phyloP scores from a whole-genome alignment of 2,329 filamentous ascomycete genomes.

The Xylaria sp. region DNA sequence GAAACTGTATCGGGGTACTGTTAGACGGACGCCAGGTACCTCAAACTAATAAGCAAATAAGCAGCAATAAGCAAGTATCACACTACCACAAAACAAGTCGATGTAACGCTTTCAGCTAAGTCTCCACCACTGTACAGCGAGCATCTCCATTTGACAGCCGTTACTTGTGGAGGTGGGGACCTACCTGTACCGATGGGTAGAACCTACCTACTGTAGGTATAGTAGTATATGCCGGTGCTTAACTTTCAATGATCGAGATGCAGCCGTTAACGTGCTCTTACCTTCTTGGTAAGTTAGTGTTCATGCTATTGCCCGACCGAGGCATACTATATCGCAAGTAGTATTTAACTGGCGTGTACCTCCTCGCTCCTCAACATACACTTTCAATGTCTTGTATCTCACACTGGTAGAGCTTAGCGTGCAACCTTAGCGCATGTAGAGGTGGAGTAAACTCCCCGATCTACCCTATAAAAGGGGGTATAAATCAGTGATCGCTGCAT shows the following conservation, averaged over 20 bases:
- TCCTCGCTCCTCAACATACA: too few relatives aligned
- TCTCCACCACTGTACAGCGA: not conserved
- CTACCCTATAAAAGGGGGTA: conserved; percentile 3
- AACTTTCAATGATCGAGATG: too few relatives aligned
- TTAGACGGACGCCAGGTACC: not conserved
- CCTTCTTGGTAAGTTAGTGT: too few relatives aligned
- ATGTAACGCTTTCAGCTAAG: conserved; percentile 19
- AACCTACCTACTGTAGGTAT: not conserved
- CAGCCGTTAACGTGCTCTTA: too few relatives aligned
- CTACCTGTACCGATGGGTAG: not conserved
- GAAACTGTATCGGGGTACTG: not conserved
- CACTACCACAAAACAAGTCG: not conserved
- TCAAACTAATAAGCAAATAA: not conserved
- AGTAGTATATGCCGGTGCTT: too few relatives aligned
- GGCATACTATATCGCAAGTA: not conserved
- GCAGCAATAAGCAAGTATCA: not conserved
- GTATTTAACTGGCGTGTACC: too few relatives aligned
- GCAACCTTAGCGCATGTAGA: not conserved
- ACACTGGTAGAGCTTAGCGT: not conserved
- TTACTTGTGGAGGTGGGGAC: conserved; percentile 16
- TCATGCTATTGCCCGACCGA: not conserved
- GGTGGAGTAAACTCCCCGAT: not conserved
- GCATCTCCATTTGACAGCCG: not conserved
- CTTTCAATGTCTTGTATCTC: too few relatives aligned
- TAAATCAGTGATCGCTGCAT: not conserved